Base-by-base conservation (phyloP, 2,329 filamentous ascomycete species). In the Paecilomyces fulvus region DNA sequence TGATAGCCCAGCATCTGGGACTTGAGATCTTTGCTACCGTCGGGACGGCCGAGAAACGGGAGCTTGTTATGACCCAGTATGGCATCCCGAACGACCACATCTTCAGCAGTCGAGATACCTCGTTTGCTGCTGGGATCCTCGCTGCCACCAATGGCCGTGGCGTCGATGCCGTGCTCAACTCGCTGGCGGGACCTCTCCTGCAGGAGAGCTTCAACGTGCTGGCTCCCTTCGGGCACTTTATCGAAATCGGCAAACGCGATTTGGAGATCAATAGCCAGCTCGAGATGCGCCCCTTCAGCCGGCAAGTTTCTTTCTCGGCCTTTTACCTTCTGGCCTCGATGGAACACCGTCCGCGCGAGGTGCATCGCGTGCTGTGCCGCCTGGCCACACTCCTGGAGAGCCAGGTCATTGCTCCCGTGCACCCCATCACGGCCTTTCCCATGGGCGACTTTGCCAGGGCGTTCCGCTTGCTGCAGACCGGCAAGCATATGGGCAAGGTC, bases 191-290 rank as follows among this genome's bases (percentile, higher is more conserved):
- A 8, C 48, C 54, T 28, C 31, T 55, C 4, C 53, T 62, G 7
- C 30, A 49, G 14, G 58, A 55, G 11, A 56, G 53, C n/a, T 61
- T 53, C 55, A 20, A 31, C 1, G 54, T 43, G 21, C 28, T 58
- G 1, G 53, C 51, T 55, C 58, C 63, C 5, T 76, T 73, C 33
- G 78, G 76, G 0, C 69, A 61, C 3, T 72, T 80, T 66, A 59
- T 79, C 0, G 76, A 80, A 52, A 72, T 79, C 23, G 75, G 75
- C 8, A 75, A 74, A 59, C 63, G 70, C 3, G 75, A 79, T 52
- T 63, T 77, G 5, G 12, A 14, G 28, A n/a, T n/a, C 21, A 12
- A 21, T 8, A 21, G 20, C 12, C 14, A n/a, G 21, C n/a, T 49
- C 3, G 46, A 49, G 9, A 49, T 49, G 46, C 9, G 46, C 3